Percentiles rank a stretch among this genome's conserved stretches.
phyloP scores from a whole-genome alignment of 164 flowering plant species.

The Magnolia changhungtana region DNA sequence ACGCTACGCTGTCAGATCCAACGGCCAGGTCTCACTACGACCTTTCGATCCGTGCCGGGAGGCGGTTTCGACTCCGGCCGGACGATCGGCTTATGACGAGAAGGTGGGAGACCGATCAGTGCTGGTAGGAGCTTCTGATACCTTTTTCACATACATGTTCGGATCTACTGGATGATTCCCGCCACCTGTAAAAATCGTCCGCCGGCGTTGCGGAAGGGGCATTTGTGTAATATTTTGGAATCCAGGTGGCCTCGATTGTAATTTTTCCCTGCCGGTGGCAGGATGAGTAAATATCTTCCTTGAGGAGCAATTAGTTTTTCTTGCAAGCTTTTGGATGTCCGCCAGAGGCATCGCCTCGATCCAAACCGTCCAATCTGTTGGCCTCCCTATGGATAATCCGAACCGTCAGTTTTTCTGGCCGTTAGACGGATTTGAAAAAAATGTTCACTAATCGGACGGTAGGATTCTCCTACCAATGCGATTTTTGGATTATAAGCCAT shows the following conservation, averaged over 20 bases:
- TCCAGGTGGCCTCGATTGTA: background rate
- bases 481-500: too few species aligned
- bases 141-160: background rate
- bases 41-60: slow-evolving; percentile 11
- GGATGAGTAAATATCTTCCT: background rate
- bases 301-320: background rate
- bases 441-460: too few species aligned
- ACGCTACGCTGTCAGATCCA: slow-evolving; percentile 76
- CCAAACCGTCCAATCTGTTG: background rate
- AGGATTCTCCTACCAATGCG: too few species aligned
- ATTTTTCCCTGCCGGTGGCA: background rate
- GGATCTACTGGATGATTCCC: background rate
- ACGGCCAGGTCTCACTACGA: slow-evolving; percentile 51
- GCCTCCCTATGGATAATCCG: background rate
- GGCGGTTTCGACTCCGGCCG: background rate
- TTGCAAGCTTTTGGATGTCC: background rate
- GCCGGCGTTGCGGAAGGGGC: background rate
- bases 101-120: slow-evolving; percentile 89
- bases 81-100: slow-evolving; percentile 22
- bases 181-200: background rate
- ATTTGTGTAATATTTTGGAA: background rate
- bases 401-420: background rate
- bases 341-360: background rate
- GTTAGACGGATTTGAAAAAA: too few species aligned
- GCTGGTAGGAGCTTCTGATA: slow-evolving; percentile 41